phyloP scores from a whole-genome alignment of 352 stramenopile species.

The Pythium brachiatum region DNA sequence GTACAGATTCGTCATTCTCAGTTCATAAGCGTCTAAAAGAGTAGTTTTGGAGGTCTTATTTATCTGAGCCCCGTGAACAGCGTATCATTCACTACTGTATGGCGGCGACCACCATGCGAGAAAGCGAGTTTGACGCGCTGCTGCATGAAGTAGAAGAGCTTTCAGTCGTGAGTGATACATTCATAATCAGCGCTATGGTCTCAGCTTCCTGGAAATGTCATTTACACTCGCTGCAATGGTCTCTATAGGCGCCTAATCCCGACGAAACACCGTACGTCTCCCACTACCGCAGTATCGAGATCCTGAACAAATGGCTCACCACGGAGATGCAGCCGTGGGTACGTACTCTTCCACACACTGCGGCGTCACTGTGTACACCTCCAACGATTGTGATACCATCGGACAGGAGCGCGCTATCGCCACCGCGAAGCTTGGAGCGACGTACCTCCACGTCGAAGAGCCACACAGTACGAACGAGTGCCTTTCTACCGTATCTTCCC shows the following conservation, averaged over 20 bases:
- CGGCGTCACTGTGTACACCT: no score
- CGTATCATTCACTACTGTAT: no score
- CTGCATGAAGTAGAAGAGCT: slow-evolving; percentile 22
- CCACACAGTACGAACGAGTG: slow-evolving; percentile 44
- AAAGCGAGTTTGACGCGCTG: slow-evolving; percentile 13
- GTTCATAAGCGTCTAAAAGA: no score
- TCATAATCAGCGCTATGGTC: background rate
- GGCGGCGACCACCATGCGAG: background rate
- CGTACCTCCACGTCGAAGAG: slow-evolving; percentile 58
- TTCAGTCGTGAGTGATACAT: slow-evolving; percentile 1
- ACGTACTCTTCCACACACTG: no score
- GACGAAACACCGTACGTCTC: slow-evolving; percentile 47
- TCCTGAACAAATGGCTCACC: slow-evolving; percentile 50
- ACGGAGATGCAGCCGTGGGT: slow-evolving; percentile 32
- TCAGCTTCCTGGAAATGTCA: background rate
- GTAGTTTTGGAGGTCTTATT: no score
- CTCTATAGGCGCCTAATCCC: slow-evolving; percentile 37
- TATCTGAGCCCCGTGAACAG: no score
- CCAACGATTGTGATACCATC: background rate
- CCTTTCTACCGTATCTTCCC: background rate
- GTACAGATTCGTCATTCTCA: no score
- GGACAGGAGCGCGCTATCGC: slow-evolving; percentile 36
- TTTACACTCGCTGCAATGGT: background rate
- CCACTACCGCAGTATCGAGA: slow-evolving; percentile 54
- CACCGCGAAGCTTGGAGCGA: slow-evolving; percentile 41